A percentile compares a stretch with the other conserved stretches of the same genome.
These are phyloP conservation scores for Ganoderma boninense DNA, from an alignment of 1,284 basidiomycete genomes.

Conservation along the genomic window DNA sequence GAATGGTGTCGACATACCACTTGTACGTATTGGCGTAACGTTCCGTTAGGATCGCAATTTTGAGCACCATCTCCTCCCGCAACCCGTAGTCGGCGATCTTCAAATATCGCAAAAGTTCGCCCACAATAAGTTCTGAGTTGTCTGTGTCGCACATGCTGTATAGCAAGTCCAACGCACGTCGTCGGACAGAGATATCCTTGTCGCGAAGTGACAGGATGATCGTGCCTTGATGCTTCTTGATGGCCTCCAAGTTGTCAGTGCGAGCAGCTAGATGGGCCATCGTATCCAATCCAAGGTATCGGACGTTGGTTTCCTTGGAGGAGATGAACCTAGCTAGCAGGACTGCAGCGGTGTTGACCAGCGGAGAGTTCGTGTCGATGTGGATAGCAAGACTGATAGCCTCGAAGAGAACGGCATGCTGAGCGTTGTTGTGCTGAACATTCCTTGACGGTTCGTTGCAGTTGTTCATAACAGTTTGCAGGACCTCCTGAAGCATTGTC, in stretches of 20 bases:
- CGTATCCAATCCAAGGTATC: constrained; percentile 97
- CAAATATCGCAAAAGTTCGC: constrained; percentile 92
- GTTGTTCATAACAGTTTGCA: constrained; percentile 93
- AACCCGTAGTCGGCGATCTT: constrained; percentile 95
- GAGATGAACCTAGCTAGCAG: constrained; percentile 96
- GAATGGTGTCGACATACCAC: constrained; percentile 97
- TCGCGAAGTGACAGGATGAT: constrained; percentile 96
- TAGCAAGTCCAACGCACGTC: constrained; percentile 93
- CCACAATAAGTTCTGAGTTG: constrained; percentile 95
- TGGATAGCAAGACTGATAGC: constrained; percentile 98
- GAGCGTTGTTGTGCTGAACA: constrained; percentile 98
- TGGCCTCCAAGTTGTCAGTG: constrained; percentile 87
- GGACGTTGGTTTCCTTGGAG: constrained; percentile 98
- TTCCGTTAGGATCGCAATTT: constrained; percentile 98
- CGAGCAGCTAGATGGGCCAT: constrained; percentile 98
- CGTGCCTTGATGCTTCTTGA: constrained; percentile 96
- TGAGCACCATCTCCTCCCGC: constrained; percentile 97
- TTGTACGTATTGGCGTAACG: constrained; percentile 96
- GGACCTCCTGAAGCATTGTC: constrained; percentile 81
- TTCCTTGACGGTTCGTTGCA: constrained; percentile 93
- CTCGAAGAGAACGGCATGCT: constrained; percentile 98
- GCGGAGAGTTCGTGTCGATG: constrained; percentile 89
- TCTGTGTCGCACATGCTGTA: constrained; percentile 99
- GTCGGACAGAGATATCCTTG: constrained; percentile 96
- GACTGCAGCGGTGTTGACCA: constrained; percentile 91